Evolutionary conservation across 345 rosid species (phyloP).

Genomic region (Triadica sebifera): DNA sequence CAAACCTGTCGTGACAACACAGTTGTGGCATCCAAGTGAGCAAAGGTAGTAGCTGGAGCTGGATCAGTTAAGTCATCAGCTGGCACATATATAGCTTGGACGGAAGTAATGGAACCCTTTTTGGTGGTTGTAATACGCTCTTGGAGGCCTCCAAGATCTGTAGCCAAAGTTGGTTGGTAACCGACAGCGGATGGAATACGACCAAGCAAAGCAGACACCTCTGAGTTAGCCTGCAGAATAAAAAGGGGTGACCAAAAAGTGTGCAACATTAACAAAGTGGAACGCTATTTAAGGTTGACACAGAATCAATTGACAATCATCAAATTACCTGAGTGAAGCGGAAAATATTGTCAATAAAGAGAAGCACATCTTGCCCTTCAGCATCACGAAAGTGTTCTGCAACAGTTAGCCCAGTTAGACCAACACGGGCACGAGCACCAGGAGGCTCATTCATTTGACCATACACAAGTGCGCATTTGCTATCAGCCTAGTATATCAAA

Average conservation of each 20-base stretch:
- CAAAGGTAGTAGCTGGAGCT: slow-evolving; percentile 96
- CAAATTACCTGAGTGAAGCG: slow-evolving; percentile 78
- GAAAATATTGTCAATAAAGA: slow-evolving; percentile 95
- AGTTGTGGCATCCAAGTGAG: slow-evolving; percentile 99
- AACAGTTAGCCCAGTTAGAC: slow-evolving; percentile 93
- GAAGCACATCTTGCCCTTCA: slow-evolving; percentile 98
- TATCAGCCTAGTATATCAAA: slow-evolving; percentile 54
- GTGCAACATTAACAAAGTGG: neutral
- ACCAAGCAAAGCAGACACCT: slow-evolving; percentile 98
- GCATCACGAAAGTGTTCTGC: slow-evolving; percentile 99
- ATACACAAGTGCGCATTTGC: slow-evolving; percentile 95
- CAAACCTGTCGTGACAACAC: slow-evolving; percentile 93
- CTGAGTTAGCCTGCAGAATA: slow-evolving; percentile 80
- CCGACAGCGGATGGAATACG: slow-evolving; percentile 99
- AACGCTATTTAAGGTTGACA: too few species aligned
- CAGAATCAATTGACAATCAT: neutral
- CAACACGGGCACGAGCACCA: slow-evolving; percentile 99
- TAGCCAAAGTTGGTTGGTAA: slow-evolving; percentile 97
- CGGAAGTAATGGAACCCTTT: slow-evolving; percentile 97
- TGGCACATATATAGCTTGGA: slow-evolving; percentile 98
- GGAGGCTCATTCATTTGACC: slow-evolving; percentile 99
- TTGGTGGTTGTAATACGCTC: slow-evolving; percentile 98
- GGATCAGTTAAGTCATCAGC: slow-evolving; percentile 99
- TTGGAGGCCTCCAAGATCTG: slow-evolving; percentile 99
- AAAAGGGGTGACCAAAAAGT: neutral